phyloP scores from a whole-genome alignment of 148 eudicot species.

The Fallopia convolvulus region DNA sequence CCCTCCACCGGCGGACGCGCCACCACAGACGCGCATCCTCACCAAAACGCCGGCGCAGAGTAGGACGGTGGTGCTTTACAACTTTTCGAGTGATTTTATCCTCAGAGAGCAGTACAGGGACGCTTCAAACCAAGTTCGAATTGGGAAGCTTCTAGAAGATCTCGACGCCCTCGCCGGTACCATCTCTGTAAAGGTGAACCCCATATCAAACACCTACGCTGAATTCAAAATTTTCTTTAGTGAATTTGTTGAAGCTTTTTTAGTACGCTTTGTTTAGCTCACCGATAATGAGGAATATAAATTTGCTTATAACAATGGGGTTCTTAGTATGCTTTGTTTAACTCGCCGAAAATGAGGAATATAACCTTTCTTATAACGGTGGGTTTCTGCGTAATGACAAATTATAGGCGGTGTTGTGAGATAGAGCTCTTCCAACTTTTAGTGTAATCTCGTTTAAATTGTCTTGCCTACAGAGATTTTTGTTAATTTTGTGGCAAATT shows the following conservation, averaged over 20 bases:
- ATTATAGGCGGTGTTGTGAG: background rate
- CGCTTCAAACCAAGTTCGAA: conserved; percentile 83
- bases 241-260: background rate
- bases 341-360: background rate
- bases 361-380: background rate
- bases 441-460: background rate
- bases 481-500: background rate
- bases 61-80: conserved; percentile 56
- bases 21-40: conserved; percentile 42
- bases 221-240: background rate
- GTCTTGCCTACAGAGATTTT: background rate
- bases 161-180: conserved; percentile 99
- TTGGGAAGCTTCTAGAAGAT: conserved; percentile 94
- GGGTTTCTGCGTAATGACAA: background rate
- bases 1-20: conserved; percentile 64
- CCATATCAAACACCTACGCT: background rate
- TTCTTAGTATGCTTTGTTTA: no score
- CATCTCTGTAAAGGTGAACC: conserved; percentile 80
- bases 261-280: no score
- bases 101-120: conserved; percentile 94
- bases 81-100: conserved; percentile 72
- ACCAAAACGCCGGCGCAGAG: conserved; percentile 61
- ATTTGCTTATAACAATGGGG: background rate
- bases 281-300: background rate
- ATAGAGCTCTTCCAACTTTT: background rate